These are phyloP conservation scores for Thermoascus crustaceus DNA, from an alignment of 2,329 filamentous ascomycete genomes.

Conservation along the genomic window DNA sequence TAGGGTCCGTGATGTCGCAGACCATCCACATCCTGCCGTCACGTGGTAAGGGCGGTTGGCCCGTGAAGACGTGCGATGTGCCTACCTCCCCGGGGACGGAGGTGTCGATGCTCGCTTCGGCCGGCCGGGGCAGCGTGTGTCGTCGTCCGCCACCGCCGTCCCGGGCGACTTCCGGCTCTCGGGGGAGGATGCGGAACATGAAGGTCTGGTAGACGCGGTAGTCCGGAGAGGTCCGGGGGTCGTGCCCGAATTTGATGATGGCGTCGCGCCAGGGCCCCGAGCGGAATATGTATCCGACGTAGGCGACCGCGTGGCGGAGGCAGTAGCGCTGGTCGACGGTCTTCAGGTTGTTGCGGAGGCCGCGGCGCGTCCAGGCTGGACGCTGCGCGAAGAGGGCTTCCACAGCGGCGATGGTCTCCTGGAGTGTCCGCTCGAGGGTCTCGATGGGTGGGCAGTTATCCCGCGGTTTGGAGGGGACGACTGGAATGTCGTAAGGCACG, in stretches of 20 bases:
- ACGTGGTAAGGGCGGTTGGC: conserved; percentile 56
- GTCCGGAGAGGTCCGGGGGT: conserved; percentile 68
- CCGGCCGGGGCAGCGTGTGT: conserved; percentile 18
- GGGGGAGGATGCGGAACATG: conserved; percentile 62
- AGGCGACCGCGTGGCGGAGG: conserved; percentile 69
- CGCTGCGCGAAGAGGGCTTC: conserved; percentile 60
- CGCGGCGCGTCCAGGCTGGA: conserved; percentile 80
- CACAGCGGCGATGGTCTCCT: conserved; percentile 57
- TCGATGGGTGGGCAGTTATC: conserved; percentile 46
- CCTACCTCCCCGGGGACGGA: conserved; percentile 8
- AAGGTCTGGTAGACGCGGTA: conserved; percentile 83
- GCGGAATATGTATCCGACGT: conserved; percentile 85
- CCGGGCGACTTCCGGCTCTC: conserved; percentile 24
- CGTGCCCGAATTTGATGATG: conserved; percentile 75
- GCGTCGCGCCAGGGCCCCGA: conserved; percentile 88
- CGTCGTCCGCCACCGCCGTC: conserved; percentile 24
- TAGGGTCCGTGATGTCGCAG: conserved; percentile 79
- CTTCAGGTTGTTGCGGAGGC: conserved; percentile 63
- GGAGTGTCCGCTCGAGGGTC: conserved; percentile 49
- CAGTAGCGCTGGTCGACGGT: conserved; percentile 43
- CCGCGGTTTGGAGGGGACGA: conserved; percentile 54
- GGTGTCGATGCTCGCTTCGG: conserved; percentile 6
- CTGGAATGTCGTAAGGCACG: conserved; percentile 53
- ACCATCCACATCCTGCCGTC: conserved; percentile 93
- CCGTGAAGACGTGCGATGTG: conserved; percentile 67